Conservation (phyloP, 441 rosid genomes). For the Omphalea diandra region DNA sequence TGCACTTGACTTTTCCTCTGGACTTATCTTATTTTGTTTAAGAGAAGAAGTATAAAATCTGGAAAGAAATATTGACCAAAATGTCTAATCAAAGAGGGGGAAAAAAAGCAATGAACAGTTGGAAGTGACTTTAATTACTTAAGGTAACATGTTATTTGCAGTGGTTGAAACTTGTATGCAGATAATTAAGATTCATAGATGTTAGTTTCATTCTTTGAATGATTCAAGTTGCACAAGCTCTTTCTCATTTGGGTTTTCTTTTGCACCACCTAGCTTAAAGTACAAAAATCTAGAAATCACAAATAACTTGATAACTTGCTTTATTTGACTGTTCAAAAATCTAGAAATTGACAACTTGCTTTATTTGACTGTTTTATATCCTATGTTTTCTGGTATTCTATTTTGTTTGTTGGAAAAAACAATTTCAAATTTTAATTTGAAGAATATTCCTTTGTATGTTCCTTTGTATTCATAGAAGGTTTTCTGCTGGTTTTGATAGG, state of each 20-base stretch:
- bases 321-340: neutral
- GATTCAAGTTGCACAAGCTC: neutral
- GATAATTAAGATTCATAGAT: neutral
- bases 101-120: neutral
- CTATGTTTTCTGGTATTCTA: neutral
- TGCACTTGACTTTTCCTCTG: neutral
- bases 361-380: neutral
- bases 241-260: neutral
- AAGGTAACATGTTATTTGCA: neutral
- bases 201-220: constrained; percentile 2
- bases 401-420: too few relatives aligned
- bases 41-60: neutral
- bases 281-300: neutral
- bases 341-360: neutral
- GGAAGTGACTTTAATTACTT: neutral
- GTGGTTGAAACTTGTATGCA: neutral
- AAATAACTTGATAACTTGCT: neutral
- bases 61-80: neutral
- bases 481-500: constrained; percentile 39
- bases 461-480: constrained; percentile 23
- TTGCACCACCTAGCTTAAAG: neutral
- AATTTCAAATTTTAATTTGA: neutral
- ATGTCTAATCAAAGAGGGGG: neutral
- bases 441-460: constrained; percentile 10
- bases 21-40: constrained; percentile 1